Evolutionary conservation across 805 yeast genomes (phyloP).

Genomic region (Brettanomyces bruxellensis): DNA sequence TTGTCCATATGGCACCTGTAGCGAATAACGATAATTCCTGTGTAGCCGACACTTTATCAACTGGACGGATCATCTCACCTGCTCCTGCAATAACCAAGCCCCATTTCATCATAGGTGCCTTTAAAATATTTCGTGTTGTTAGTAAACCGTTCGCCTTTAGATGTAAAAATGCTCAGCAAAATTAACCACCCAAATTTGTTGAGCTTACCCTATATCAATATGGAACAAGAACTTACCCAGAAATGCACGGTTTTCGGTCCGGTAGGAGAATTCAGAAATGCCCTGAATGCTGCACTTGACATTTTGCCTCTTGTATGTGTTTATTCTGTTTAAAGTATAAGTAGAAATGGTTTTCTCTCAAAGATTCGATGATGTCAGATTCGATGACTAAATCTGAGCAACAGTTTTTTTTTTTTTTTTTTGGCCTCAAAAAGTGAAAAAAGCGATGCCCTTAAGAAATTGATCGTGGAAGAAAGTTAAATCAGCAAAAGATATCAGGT

Average conservation of each 20-base stretch:
- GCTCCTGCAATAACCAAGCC: constrained; percentile 86
- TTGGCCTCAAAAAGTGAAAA: constrained; percentile 2
- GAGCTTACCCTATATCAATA: no score
- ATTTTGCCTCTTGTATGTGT: constrained; percentile 7
- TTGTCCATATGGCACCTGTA: constrained; percentile 94
- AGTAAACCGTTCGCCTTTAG: constrained; percentile 7
- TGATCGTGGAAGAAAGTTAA: neutral
- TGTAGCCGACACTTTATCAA: constrained; percentile 82
- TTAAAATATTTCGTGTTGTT: no score
- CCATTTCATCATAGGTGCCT: constrained; percentile 72
- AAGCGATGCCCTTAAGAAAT: neutral
- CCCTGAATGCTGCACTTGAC: constrained; percentile 53
- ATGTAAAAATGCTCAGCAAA: neutral
- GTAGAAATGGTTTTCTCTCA: neutral
- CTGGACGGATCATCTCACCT: constrained; percentile 82
- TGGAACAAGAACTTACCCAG: constrained; percentile 52
- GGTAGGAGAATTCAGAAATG: constrained; percentile 76
- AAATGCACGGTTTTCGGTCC: constrained; percentile 98
- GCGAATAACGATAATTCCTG: constrained; percentile 81
- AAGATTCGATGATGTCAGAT: neutral
- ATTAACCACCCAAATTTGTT: neutral
- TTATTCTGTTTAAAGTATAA: no score
- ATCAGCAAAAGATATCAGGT: neutral
- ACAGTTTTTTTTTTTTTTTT: no score
- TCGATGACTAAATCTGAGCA: no score